Conservation (phyloP, 441 rosid species). For the Syzygium syzygioides region DNA sequence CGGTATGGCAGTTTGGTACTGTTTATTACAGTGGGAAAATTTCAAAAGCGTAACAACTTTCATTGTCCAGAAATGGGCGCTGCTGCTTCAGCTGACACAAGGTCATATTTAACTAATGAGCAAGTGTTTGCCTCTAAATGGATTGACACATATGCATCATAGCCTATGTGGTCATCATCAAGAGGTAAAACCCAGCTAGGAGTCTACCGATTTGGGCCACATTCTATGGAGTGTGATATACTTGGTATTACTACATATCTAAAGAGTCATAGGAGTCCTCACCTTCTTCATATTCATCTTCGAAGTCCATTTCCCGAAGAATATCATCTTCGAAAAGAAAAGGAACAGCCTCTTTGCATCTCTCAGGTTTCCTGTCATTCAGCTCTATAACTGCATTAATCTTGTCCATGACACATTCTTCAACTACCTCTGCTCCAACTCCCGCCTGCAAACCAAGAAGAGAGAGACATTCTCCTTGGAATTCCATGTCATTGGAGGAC, state of each 20-base stretch:
- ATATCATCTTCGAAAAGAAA: constrained; percentile 47
- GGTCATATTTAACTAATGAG: background rate
- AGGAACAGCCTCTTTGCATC: constrained; percentile 47
- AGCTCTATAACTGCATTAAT: constrained; percentile 52
- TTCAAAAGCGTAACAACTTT: background rate
- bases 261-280: constrained; percentile 23
- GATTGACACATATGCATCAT: background rate
- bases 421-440: constrained; percentile 25
- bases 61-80: background rate
- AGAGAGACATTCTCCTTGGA: constrained; percentile 69
- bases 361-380: constrained; percentile 54
- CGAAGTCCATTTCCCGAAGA: constrained; percentile 27
- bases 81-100: background rate
- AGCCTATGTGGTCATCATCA: background rate
- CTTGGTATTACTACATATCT: background rate
- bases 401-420: constrained; percentile 63
- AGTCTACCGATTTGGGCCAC: background rate
- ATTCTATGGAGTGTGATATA: background rate
- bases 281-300: constrained; percentile 39
- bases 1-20: background rate
- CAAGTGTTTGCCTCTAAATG: background rate
- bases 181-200: background rate
- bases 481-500: constrained; percentile 54
- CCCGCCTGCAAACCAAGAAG: constrained; percentile 59
- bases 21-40: background rate